A percentile compares a stretch with the other conserved stretches of the same genome.
Conservation (phyloP, 2,329 filamentous ascomycete species). For the Teratosphaeria nubilosa region DNA sequence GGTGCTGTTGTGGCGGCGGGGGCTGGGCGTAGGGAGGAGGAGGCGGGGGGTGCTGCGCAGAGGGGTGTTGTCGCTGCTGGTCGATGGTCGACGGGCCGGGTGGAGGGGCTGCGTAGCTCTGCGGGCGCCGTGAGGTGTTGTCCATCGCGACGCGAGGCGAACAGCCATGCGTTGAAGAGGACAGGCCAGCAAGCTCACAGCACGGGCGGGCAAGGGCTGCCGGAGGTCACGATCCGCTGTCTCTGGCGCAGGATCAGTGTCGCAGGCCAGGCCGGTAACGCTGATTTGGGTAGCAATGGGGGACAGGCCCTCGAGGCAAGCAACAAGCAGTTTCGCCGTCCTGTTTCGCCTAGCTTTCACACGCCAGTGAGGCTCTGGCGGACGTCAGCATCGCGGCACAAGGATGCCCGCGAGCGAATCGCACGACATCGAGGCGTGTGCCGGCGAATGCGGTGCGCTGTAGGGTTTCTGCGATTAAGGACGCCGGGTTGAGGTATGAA, state of each 20-base stretch:
- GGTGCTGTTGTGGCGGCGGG: slow-evolving; percentile 7
- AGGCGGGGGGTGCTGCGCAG: not conserved
- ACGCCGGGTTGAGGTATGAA: not conserved
- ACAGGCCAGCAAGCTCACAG: slow-evolving; percentile 6
- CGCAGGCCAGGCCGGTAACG: not conserved
- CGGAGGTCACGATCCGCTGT: slow-evolving; percentile 10
- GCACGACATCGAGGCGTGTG: not conserved
- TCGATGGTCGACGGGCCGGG: slow-evolving; percentile 1
- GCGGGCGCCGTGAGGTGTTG: slow-evolving; percentile 10
- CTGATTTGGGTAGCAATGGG: not conserved
- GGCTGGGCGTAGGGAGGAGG: slow-evolving; percentile 5
- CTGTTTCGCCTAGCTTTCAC: not conserved
- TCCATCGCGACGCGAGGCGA: slow-evolving; percentile 13
- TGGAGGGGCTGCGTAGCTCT: slow-evolving; percentile 4
- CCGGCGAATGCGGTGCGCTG: not conserved
- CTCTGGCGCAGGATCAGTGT: slow-evolving; percentile 6
- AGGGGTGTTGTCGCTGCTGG: not conserved
- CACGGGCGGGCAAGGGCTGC: slow-evolving; percentile 1
- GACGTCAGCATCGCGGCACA: not conserved
- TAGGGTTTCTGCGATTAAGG: not conserved
- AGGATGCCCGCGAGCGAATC: not conserved
- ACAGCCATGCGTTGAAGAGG: slow-evolving; percentile 17
- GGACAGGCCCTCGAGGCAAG: slow-evolving; percentile 4
- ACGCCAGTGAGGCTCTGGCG: not conserved
- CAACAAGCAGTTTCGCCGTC: slow-evolving; percentile 3